Evolutionary conservation across 805 yeast genomes (phyloP), one percentile per base, ranked within the genome.

Genomic region (Priceomyces melissophilus): DNA sequence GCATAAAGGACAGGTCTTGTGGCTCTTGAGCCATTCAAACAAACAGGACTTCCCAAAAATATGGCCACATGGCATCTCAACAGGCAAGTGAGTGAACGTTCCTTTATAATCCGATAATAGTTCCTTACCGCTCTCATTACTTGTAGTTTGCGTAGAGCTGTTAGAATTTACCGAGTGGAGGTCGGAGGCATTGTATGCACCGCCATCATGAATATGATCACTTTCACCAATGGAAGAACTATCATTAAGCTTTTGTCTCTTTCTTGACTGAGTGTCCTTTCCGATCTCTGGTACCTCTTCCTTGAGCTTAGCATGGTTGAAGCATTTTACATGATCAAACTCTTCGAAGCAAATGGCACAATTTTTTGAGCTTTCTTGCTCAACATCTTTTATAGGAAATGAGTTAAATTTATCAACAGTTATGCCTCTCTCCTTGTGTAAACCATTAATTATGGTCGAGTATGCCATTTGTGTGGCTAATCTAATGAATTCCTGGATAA

Each of bases 1-100:
- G 58, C 99, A 91, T 35, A 91, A 63, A 0, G 99, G 99, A 58
- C 98, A 90, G 2, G 87, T 78, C 25, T 78, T 75, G 52, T 84
- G 81, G 16, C 76, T 65, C 45, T 74, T 76, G 38, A 91, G 75
- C 99, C 99, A 91, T 51, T 84, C 87, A 43, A 71, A 76, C 16
- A 89, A 67, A 66, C 99, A 91, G n/a, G 78, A 75, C 46, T 81
- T 74, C 5, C 99, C 98, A 68, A 93, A 91, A 0, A 81, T 57
- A 56, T 91, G 99, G 7, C 80, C 80, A 60, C 99, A 91, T 0
- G 96, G 93, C 75, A 91, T 70, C 43, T 75, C 67, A 1, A 85
- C 71, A 0, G 96, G 84, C 3, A 73, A 60, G 58, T 93, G 97
- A 26, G 46, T 40, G 40, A 46, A 54, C 26, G 49, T 39, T 10